A percentile compares a stretch with the other conserved stretches of the same genome.
phyloP scores from a whole-genome alignment of 768 basidiomycete species.

The Cyclocybe cylindracea region DNA sequence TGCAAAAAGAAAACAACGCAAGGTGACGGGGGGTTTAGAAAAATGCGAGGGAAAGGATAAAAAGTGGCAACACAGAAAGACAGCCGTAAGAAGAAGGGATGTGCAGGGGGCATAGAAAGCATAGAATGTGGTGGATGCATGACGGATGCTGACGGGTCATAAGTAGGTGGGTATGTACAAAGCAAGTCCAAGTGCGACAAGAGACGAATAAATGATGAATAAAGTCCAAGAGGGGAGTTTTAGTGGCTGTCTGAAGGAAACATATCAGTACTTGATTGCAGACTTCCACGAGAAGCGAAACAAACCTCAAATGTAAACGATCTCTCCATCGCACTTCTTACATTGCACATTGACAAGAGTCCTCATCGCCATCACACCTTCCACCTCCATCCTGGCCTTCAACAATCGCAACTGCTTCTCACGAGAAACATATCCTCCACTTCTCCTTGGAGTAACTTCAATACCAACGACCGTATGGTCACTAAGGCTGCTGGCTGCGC shows the following conservation, averaged over 20 bases:
- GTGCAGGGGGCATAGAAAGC: constrained; percentile 20
- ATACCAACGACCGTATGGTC: constrained; percentile 6
- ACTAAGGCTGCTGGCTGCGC: not conserved
- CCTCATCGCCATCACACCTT: constrained; percentile 29
- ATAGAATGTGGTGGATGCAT: constrained; percentile 24
- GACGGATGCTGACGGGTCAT: constrained; percentile 12
- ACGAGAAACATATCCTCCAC: constrained; percentile 53
- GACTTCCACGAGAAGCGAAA: not conserved
- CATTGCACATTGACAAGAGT: constrained; percentile 31
- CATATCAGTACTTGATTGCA: constrained; percentile 2
- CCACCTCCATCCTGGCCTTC: constrained; percentile 50
- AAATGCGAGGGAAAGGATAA: constrained; percentile 11
- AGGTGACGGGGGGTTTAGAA: constrained; percentile 1
- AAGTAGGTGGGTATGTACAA: constrained; percentile 17
- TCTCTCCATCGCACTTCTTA: constrained; percentile 38
- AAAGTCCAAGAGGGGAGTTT: constrained; percentile 19
- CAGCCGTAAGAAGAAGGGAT: not conserved
- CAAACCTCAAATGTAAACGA: constrained; percentile 43
- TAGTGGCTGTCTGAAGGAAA: not conserved
- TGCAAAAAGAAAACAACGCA: constrained; percentile 3
- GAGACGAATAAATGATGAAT: constrained; percentile 23
- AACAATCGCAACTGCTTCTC: constrained; percentile 69
- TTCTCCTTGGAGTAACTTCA: constrained; percentile 1
- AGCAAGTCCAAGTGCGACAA: constrained; percentile 18
- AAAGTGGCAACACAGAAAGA: constrained; percentile 1